A percentile compares a stretch with the other conserved stretches of the same genome.
Evolutionary conservation across 352 stramenopile species (phyloP).

Genomic region (Thalassiosira hispida): DNA sequence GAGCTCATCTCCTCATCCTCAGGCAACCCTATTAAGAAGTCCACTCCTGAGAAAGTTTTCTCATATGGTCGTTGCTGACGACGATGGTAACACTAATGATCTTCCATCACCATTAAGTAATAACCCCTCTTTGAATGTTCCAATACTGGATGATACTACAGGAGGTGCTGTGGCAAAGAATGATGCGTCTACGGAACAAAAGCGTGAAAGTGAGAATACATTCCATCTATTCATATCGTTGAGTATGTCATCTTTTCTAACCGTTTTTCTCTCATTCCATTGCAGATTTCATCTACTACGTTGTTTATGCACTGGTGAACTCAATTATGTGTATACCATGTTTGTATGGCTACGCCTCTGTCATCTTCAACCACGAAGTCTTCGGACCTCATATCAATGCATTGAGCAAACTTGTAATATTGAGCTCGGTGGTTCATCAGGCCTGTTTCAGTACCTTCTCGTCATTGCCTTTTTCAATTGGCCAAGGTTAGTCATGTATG

Average conservation of each 20-base stretch:
- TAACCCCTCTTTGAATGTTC: slow-evolving; percentile 22
- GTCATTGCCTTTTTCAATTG: slow-evolving; percentile 91
- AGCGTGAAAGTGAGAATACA: slow-evolving; percentile 21
- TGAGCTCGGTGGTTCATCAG: slow-evolving; percentile 92
- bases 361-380: slow-evolving; percentile 91
- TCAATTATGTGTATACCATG: slow-evolving; percentile 92
- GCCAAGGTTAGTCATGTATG: slow-evolving; percentile 89
- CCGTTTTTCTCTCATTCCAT: background rate
- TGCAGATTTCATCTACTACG: slow-evolving; percentile 54
- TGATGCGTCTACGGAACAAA: slow-evolving; percentile 10
- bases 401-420: slow-evolving; percentile 90
- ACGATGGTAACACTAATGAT: background rate
- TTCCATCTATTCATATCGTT: background rate
- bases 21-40: slow-evolving; percentile 10
- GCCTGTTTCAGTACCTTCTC: slow-evolving; percentile 88
- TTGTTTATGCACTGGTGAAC: slow-evolving; percentile 86
- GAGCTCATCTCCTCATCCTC: background rate
- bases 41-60: slow-evolving; percentile 34
- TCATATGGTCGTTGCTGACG: background rate
- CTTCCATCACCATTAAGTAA: background rate
- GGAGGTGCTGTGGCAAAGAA: background rate
- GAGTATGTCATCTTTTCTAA: background rate
- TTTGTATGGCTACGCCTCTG: slow-evolving; percentile 92
- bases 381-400: slow-evolving; percentile 75
- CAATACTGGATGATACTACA: background rate